Evolutionary conservation across 2,329 filamentous ascomycete genomes (phyloP).

Genomic region (Herpotrichia juniperi): DNA sequence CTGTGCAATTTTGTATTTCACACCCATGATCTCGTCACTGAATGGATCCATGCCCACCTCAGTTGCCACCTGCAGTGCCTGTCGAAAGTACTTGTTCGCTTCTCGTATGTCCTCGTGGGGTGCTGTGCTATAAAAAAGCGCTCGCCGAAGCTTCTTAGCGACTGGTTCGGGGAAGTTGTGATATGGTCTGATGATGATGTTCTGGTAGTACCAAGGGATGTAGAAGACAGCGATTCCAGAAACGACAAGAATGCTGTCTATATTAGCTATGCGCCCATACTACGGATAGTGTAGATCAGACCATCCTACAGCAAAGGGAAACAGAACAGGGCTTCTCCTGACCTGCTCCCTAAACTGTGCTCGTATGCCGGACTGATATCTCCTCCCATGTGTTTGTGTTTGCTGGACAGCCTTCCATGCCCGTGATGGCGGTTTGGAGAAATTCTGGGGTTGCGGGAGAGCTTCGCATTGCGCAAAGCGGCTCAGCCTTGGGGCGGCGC

Average conservation of each 20-base stretch:
- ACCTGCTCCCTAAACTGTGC: conserved; percentile 41
- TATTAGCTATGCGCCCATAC: conserved; percentile 6
- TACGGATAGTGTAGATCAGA: conserved; percentile 14
- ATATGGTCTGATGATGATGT: conserved; percentile 55
- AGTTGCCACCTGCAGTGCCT: conserved; percentile 75
- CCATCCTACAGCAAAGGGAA: conserved; percentile 42
- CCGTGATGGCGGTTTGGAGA: conserved; percentile 26
- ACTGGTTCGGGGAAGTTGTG: conserved; percentile 71
- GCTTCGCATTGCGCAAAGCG: conserved; percentile 32
- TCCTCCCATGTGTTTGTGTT: conserved; percentile 29
- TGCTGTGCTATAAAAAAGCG: conserved; percentile 77
- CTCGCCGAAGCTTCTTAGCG: conserved; percentile 78
- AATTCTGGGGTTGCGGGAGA: conserved; percentile 21
- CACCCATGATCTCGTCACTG: conserved; percentile 87
- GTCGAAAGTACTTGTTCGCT: conserved; percentile 82
- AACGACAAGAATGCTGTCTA: conserved; percentile 44
- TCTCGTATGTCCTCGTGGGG: conserved; percentile 74
- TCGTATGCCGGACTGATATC: conserved; percentile 34
- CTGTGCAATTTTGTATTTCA: conserved; percentile 80
- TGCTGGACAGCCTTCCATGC: conserved; percentile 33
- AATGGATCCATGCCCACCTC: conserved; percentile 83
- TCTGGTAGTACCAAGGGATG: conserved; percentile 54
- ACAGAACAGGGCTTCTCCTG: conserved; percentile 46
- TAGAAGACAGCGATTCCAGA: conserved; percentile 48
- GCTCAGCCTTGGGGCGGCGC: conserved; percentile 26